Base-by-base conservation (phyloP, 2,329 filamentous ascomycete species). In the Akanthomyces lecanii region DNA sequence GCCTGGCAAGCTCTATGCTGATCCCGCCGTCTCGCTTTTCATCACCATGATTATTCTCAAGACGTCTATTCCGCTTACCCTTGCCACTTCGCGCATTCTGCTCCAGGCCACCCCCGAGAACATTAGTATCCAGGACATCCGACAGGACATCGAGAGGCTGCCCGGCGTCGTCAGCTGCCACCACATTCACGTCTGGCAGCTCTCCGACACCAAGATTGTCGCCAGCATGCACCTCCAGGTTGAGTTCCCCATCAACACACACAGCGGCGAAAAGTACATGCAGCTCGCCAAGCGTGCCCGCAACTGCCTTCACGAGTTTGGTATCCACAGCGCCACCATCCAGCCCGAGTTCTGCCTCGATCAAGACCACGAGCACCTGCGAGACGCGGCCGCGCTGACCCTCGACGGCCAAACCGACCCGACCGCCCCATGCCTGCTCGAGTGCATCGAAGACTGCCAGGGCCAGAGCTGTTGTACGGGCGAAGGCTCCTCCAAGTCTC, bases 121-220 rank as follows among this genome's bases (percentile, higher is more conserved):
- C 61, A 88, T 99, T 69, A 88, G 89, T 68, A 86, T 97, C 63
- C 89, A 93, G 67, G 91, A 98, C 64, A 94, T 99, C 75, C 90
- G 92, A 68, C 89, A 94, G 67, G 95, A 99, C 73, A 97, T 99
- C 61, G 86, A 93, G 72, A 79, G 85, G 18, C 85, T 99, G 6
- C 89, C 90, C 0, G 93, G 93, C 48, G 90, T 99, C 54, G 81
- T 95, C 65, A 92, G 90, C 73, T 97, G 92, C 72, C 95, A 99
- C 76, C 94, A 99, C 74, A 83, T 99, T 25, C 95, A 99, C 74
- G 92, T 99, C 66, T 99, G 95, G 95, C 94, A 98, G 75, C 84
- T 99, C 40, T 96, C 90, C 18, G 94, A 98, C 73, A 95, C 92
- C 59, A 97, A 97, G 79, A 82, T 97, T 40, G 89, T 99, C 44